phyloP scores from a whole-genome alignment of 768 basidiomycete species.

The Neoboletus magnificus region DNA sequence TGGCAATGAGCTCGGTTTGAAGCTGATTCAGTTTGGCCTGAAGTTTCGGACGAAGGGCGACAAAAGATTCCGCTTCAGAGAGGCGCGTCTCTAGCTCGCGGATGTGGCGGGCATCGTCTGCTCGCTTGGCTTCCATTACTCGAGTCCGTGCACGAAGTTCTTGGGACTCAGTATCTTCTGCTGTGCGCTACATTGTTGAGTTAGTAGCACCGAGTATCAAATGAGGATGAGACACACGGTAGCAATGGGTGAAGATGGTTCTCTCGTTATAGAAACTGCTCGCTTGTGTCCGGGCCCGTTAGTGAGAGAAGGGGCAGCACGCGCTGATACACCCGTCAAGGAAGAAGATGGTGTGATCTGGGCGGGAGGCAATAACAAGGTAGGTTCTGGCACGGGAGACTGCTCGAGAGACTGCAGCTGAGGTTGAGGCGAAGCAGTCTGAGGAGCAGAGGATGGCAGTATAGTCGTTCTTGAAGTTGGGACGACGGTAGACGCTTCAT shows the following conservation, averaged over 20 bases:
- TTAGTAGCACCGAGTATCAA: slow-evolving; percentile 8
- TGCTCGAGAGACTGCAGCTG: slow-evolving; percentile 20
- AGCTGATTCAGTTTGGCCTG: slow-evolving; percentile 82
- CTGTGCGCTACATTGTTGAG: slow-evolving; percentile 19
- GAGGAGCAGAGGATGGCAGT: slow-evolving; percentile 35
- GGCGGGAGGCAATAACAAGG: slow-evolving; percentile 7
- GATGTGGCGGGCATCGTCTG: slow-evolving; percentile 81
- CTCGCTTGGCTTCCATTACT: slow-evolving; percentile 80
- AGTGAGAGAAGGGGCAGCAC: slow-evolving; percentile 1
- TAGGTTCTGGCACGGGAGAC: slow-evolving; percentile 13
- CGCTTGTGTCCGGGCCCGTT: slow-evolving; percentile 10
- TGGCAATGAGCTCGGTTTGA: slow-evolving; percentile 74
- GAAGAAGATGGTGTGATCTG: slow-evolving; percentile 19
- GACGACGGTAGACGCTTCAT: slow-evolving; percentile 13
- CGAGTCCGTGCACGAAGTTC: slow-evolving; percentile 82
- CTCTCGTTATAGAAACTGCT: slow-evolving; percentile 20
- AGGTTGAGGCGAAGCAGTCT: slow-evolving; percentile 32
- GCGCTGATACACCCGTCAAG: slow-evolving; percentile 5
- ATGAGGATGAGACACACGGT: slow-evolving; percentile 14
- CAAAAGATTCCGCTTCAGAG: slow-evolving; percentile 79
- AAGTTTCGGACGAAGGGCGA: slow-evolving; percentile 82
- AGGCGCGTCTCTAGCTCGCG: slow-evolving; percentile 84
- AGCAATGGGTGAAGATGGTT: slow-evolving; percentile 26
- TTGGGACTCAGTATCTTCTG: slow-evolving; percentile 64
- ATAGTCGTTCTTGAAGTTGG: slow-evolving; percentile 36